These are phyloP conservation scores for Saccharomycopsis capsularis DNA, from an alignment of 805 yeast species.

Conservation along the genomic window DNA sequence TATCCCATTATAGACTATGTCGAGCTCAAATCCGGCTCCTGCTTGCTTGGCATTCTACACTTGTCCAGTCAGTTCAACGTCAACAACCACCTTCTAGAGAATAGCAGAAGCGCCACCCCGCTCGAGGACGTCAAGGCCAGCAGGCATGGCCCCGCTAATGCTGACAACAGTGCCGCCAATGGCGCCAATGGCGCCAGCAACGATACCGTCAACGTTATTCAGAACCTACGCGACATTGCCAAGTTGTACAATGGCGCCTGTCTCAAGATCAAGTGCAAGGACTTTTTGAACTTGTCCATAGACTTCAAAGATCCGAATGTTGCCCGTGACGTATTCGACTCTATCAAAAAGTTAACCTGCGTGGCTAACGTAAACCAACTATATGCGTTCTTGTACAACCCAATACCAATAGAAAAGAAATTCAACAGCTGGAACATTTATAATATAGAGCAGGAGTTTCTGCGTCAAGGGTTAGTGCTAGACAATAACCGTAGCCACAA, in stretches of 20 bases:
- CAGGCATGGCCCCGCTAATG: not conserved
- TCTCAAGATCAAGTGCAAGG: conserved; percentile 71
- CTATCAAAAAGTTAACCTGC: conserved; percentile 60
- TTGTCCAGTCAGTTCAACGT: conserved; percentile 13
- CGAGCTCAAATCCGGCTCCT: conserved; percentile 47
- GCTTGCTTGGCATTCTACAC: conserved; percentile 28
- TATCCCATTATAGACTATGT: conserved; percentile 74
- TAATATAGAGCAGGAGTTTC: conserved; percentile 55
- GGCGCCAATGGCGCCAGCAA: not conserved
- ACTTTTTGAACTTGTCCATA: conserved; percentile 73
- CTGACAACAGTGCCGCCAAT: not conserved
- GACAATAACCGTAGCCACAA: conserved; percentile 22
- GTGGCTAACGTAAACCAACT: conserved; percentile 46
- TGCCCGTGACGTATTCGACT: conserved; percentile 67
- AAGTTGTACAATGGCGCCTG: conserved; percentile 35
- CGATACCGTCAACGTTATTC: conserved; percentile 13
- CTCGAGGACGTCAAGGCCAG: not conserved
- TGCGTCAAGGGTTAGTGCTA: conserved; percentile 57
- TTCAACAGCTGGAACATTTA: conserved; percentile 71
- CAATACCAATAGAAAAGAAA: conserved; percentile 60
- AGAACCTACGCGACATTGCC: conserved; percentile 22
- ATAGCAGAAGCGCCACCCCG: not conserved
- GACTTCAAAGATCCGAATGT: conserved; percentile 54
- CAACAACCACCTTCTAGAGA: conserved; percentile 11
- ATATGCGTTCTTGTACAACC: conserved; percentile 77